Evolutionary conservation across 257 asterid species (phyloP).

Genomic region (Agastache rugosa): DNA sequence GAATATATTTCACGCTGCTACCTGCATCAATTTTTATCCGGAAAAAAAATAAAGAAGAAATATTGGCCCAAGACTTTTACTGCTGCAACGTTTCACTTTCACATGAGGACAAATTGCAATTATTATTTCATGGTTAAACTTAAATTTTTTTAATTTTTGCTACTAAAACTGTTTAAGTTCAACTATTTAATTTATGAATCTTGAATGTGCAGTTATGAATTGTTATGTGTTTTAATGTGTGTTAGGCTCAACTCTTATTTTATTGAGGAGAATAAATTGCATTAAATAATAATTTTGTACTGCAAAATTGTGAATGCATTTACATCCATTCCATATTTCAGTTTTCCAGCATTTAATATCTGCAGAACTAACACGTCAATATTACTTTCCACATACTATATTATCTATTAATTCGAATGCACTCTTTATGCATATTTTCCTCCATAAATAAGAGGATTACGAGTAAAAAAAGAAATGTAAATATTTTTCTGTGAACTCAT

Average conservation of each 20-base stretch:
- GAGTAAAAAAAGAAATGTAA: not conserved
- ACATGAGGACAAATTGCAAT: too few relatives aligned
- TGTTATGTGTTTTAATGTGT: slow-evolving; percentile 23
- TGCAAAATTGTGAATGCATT: slow-evolving; percentile 9
- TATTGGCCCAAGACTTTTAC: too few relatives aligned
- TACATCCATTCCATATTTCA: slow-evolving; percentile 5
- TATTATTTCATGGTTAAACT: too few relatives aligned
- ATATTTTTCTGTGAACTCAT: not conserved
- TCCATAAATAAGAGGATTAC: not conserved
- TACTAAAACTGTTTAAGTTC: not conserved
- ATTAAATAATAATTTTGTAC: not conserved
- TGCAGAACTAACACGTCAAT: not conserved
- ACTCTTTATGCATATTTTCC: not conserved
- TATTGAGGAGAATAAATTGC: slow-evolving; percentile 14
- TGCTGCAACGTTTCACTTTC: too few relatives aligned
- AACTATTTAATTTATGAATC: not conserved
- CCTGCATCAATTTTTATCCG: too few relatives aligned
- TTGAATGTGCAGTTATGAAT: slow-evolving; percentile 28
- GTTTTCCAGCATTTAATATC: slow-evolving; percentile 6
- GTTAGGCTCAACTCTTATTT: not conserved
- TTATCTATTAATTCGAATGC: not conserved
- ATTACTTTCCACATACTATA: not conserved
- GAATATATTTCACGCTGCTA: too few relatives aligned
- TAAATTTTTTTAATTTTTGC: not conserved
- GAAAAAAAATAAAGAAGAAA: too few relatives aligned